Percentiles rank a stretch among this genome's conserved stretches.
These are phyloP conservation scores for Schrenkiella parvula DNA, from an alignment of 345 rosid genomes.

Conservation along the genomic window DNA sequence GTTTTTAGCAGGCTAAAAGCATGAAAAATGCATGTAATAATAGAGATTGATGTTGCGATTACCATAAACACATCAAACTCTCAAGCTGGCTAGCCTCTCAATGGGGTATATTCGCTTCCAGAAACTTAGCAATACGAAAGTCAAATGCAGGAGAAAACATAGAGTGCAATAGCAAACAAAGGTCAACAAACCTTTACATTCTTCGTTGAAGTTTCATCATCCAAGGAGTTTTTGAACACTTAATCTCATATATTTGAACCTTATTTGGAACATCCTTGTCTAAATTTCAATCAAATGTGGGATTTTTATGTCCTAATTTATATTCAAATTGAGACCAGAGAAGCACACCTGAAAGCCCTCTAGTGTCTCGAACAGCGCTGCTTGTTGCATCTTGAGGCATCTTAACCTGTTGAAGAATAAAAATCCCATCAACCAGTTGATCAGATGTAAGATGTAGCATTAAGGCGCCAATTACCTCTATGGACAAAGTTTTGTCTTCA, in stretches of 20 bases:
- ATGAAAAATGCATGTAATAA: neutral
- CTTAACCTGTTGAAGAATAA: slow-evolving; percentile 54
- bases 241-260: neutral
- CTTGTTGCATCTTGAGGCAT: slow-evolving; percentile 95
- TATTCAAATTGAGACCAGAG: neutral
- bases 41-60: neutral
- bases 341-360: slow-evolving; percentile 84
- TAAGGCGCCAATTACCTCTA: slow-evolving; percentile 13
- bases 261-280: neutral
- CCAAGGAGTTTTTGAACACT: neutral
- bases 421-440: neutral
- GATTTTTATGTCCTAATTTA: neutral
- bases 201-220: neutral
- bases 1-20: neutral
- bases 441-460: neutral
- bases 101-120: neutral
- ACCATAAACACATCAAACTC: slow-evolving; percentile 89
- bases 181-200: neutral
- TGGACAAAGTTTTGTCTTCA: slow-evolving; percentile 20
- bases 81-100: slow-evolving; percentile 9
- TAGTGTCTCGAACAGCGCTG: slow-evolving; percentile 64
- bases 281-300: neutral
- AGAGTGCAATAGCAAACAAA: neutral
- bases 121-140: neutral
- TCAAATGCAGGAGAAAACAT: neutral